Conservation (phyloP, 495 filamentous ascomycete species). For the Hypoxylon fuscum region DNA sequence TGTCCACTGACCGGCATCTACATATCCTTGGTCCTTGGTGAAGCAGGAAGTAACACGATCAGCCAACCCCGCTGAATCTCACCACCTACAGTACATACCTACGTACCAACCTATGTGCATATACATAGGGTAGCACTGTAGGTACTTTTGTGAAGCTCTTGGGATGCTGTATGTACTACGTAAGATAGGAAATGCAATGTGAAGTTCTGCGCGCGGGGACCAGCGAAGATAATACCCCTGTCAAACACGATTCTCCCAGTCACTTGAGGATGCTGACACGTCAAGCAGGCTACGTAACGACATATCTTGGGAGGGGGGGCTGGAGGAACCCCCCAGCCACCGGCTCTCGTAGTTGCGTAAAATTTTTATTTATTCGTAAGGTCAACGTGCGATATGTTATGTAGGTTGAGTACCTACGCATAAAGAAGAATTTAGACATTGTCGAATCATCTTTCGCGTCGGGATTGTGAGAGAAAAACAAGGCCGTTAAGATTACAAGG, state of each 20-base stretch:
- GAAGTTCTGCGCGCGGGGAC: slow-evolving; percentile 19
- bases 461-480: slow-evolving; percentile 6
- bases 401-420: slow-evolving; percentile 9
- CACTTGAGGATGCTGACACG: slow-evolving; percentile 31
- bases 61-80: slow-evolving; percentile 40
- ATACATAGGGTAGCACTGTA: not conserved
- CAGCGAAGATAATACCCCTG: slow-evolving; percentile 9
- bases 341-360: slow-evolving; percentile 11
- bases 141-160: slow-evolving; percentile 20
- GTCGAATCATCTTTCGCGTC: slow-evolving; percentile 15
- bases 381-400: slow-evolving; percentile 6
- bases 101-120: not conserved
- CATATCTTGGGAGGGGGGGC: slow-evolving; percentile 14
- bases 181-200: slow-evolving; percentile 11
- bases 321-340: slow-evolving; percentile 26
- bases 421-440: slow-evolving; percentile 2
- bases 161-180: slow-evolving; percentile 9
- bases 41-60: slow-evolving; percentile 36
- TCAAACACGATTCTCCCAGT: slow-evolving; percentile 26
- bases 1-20: slow-evolving; percentile 34
- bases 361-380: too few relatives aligned
- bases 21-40: slow-evolving; percentile 37
- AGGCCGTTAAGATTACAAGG: not conserved
- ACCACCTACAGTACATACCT: slow-evolving; percentile 10
- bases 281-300: slow-evolving; percentile 35